Base-by-base conservation (phyloP, 345 rosid species). In the Bruguiera gymnorhiza region DNA sequence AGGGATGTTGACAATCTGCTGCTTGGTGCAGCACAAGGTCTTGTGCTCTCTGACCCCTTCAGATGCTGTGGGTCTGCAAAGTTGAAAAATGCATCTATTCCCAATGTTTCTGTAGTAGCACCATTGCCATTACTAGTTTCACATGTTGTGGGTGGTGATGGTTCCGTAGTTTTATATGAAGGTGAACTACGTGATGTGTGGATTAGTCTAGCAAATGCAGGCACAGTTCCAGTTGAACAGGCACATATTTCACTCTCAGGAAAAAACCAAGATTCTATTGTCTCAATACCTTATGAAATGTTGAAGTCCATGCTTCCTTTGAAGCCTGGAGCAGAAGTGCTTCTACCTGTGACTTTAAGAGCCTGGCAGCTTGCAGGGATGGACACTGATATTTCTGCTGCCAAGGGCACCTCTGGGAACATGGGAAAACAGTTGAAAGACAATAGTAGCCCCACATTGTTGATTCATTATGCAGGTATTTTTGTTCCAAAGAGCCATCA, bases 21-120 rank as follows among this genome's bases (percentile, higher is more conserved):
- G 64, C 96, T 84, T 60, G 99, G 98, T 73, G 99, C 96, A 67
- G 96, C 96, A 46, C 97, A 90, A 79, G 99, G 99, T 69, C 96
- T 96, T 78, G 99, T 96, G 67, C 92, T 96, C 70, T 92, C 99
- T 51, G 99, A 96, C 69, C 99, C 99, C 70, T 96, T 96, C 78
- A 82, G 96, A 71, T 86, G 95, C 52, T 92, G 98, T 75, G 98
- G 99, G 3, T 96, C 98, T 71, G 84, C 86, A 60, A 92, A 86
- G 83, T 79, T 90, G 79, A 89, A 84, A 80, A 94, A 82, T 78
- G 84, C 84, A 48, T 73, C 83, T 73, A 89, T 88, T 75, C 99
- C 99, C 13, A 86, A 78, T 84, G 85, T 96, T 71, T 87, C 98
- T 65, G 95, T 88, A 43, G 88, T 83, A 36, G 87, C 88, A 27